Conservation (phyloP, 1,284 basidiomycete genomes). For the Taiwanofungus camphoratus region DNA sequence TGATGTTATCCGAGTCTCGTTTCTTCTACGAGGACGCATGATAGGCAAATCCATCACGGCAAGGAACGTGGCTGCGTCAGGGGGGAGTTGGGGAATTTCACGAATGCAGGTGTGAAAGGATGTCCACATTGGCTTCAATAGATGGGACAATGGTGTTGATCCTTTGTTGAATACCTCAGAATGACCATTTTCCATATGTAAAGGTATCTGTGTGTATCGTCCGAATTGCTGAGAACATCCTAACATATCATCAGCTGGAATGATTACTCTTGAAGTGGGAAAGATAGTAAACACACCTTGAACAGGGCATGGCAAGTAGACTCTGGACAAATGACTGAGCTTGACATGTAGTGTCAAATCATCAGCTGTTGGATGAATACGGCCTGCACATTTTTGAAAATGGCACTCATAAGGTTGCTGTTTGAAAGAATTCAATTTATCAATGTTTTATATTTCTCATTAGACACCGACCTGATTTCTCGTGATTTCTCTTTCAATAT, state of each 20-base stretch:
- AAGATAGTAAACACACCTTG: background rate
- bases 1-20: background rate
- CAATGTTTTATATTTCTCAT: background rate
- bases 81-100: background rate
- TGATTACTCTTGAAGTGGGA: background rate
- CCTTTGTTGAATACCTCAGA: background rate
- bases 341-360: background rate
- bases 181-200: background rate
- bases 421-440: background rate
- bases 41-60: background rate
- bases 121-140: background rate
- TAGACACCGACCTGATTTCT: background rate
- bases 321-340: background rate
- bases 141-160: too few relatives aligned
- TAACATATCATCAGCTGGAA: background rate
- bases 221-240: background rate
- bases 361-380: background rate
- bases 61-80: background rate
- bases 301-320: background rate
- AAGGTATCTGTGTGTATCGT: background rate
- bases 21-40: background rate
- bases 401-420: background rate
- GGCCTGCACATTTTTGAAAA: background rate
- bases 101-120: background rate
- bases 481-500: background rate